A percentile compares a stretch with the other conserved stretches of the same genome.
phyloP scores from a whole-genome alignment of 2,329 filamentous ascomycete genomes.

The Cladophialophora carrionii region DNA sequence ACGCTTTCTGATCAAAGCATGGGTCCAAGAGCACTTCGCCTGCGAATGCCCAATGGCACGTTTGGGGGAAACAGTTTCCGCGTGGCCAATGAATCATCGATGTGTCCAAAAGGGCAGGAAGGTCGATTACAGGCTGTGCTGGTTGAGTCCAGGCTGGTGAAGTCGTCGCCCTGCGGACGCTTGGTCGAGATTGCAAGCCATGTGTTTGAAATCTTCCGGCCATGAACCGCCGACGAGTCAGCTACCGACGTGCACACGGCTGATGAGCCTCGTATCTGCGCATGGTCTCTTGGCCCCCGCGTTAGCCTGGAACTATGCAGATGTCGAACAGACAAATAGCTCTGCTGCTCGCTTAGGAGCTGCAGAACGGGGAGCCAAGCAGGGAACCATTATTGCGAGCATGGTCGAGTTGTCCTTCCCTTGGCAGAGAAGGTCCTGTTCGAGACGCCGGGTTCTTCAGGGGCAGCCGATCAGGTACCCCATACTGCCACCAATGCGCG shows the following conservation, averaged over 20 bases:
- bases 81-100: neutral
- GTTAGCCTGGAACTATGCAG: neutral
- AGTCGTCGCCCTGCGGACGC: neutral
- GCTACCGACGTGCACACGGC: neutral
- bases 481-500: neutral
- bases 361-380: neutral
- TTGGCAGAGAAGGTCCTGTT: neutral
- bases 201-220: neutral
- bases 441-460: neutral
- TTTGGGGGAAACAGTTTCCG: neutral
- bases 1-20: neutral
- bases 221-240: slow-evolving; percentile 1
- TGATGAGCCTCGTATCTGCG: neutral
- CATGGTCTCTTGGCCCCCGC: neutral
- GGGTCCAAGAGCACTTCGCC: neutral
- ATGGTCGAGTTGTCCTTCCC: neutral
- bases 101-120: neutral
- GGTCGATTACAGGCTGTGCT: neutral
- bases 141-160: neutral
- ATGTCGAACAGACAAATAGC: neutral
- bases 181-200: neutral
- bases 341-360: neutral
- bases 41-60: neutral
- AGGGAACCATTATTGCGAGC: neutral
- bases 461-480: neutral